Conservation (phyloP, 352 stramenopile species). For the Aphanomyces stellatus region DNA sequence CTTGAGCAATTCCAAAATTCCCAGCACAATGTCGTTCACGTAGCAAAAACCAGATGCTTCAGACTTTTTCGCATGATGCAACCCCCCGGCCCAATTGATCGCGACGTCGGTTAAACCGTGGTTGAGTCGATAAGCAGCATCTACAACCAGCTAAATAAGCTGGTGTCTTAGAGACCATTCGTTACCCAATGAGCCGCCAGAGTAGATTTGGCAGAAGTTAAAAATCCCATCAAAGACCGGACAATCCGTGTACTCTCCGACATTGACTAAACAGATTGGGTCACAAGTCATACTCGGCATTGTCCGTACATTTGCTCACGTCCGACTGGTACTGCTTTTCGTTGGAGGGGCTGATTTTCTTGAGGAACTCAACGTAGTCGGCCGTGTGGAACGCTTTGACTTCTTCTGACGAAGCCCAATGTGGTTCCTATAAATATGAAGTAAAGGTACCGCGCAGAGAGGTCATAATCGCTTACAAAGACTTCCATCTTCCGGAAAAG, state of each 20-base stretch:
- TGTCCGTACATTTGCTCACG: background rate
- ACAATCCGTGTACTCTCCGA: slow-evolving; percentile 96
- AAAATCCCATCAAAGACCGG: slow-evolving; percentile 99
- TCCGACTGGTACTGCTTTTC: background rate
- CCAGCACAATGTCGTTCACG: slow-evolving; percentile 98
- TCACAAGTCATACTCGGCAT: background rate
- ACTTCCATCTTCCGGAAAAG: slow-evolving; percentile 99
- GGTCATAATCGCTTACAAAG: slow-evolving; percentile 85
- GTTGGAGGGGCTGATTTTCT: background rate
- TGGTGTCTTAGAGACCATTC: background rate
- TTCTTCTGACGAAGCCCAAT: background rate
- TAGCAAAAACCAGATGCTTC: slow-evolving; percentile 99
- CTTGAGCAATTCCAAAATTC: slow-evolving; percentile 98
- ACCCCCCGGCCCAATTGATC: slow-evolving; percentile 98
- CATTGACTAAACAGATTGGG: slow-evolving; percentile 71
- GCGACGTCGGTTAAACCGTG: slow-evolving; percentile 94
- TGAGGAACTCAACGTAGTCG: background rate
- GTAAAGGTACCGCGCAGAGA: too few species aligned
- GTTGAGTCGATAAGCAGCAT: slow-evolving; percentile 96
- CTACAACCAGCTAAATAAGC: slow-evolving; percentile 28
- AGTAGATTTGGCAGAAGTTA: slow-evolving; percentile 98
- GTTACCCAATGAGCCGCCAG: slow-evolving; percentile 90
- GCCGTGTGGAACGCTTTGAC: background rate
- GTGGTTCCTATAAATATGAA: slow-evolving; percentile 90
- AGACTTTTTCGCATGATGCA: slow-evolving; percentile 98